Evolutionary conservation across 2,329 filamentous ascomycete species (phyloP), one percentile per base, ranked within the genome.

Genomic region (Aspergillus cejpii): DNA sequence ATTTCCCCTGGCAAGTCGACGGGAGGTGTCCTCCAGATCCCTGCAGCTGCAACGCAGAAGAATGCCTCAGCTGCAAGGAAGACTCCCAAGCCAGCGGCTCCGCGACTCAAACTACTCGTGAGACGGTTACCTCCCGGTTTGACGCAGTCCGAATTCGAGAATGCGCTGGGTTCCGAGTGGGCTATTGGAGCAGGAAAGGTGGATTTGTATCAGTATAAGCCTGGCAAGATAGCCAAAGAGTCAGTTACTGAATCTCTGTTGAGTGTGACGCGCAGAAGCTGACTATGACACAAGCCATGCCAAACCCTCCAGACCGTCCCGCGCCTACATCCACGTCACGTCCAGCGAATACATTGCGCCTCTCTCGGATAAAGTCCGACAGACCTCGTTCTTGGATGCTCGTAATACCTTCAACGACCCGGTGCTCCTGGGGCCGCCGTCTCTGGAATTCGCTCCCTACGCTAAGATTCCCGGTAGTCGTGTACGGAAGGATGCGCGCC

Each of bases 61-160:
- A 58, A 69, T n/a, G 56, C 64, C 28, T 65, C 73, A 23, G 51
- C 71, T 2, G 59, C 69, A 37, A 82, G 75, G 64, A 66, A 71
- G 41, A 57, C 61, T 5, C 57, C 67, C 28, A 70, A 71, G 44
- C 62, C 62, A 2, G 65, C 77, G 2, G 66, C 74, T 14, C 77
- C 81, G 45, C 85, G 87, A 14, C 78, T 94, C 59, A 97, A 97
- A 73, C 76, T 95, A 10, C 75, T 94, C 19, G 75, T 96, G 43
- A 82, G 94, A 41, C 80, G 91, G 45, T 77, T 98, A 3, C 87
- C 92, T 7, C 90, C 92, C 1, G 87, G 85, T 6, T 75, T 98
- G 64, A 94, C 86, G 0, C 79, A 87, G 59, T 67, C 76, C 1
- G 92, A 98, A 59, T 91, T 94, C 51, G 74, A 82, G 57, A 66